These are phyloP conservation scores for Citrus medica DNA, from an alignment of 345 rosid species.

Conservation along the genomic window DNA sequence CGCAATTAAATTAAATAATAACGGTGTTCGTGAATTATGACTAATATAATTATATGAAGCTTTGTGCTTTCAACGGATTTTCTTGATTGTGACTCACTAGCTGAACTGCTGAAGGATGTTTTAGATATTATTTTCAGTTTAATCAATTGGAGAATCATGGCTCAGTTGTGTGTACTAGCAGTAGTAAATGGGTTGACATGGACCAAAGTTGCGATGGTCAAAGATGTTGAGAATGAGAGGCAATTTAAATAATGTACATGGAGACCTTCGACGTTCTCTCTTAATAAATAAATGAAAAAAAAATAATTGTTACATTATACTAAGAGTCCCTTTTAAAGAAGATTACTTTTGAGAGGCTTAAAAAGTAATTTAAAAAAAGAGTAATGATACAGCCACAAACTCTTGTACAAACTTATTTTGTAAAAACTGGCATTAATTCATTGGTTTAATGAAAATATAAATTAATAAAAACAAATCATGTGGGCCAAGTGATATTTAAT, in stretches of 20 bases:
- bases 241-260: not conserved
- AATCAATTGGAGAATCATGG: not conserved
- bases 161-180: not conserved
- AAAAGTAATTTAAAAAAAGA: too few relatives aligned
- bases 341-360: fast-evolving
- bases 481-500: too few relatives aligned
- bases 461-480: too few relatives aligned
- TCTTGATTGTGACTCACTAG: not conserved
- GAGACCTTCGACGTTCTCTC: not conserved
- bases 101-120: not conserved
- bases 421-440: too few relatives aligned
- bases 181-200: not conserved
- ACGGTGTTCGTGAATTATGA: not conserved
- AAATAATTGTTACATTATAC: not conserved
- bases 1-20: too few relatives aligned
- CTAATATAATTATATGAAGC: not conserved
- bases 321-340: not conserved
- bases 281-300: not conserved
- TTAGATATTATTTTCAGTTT: not conserved
- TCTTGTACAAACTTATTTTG: too few relatives aligned
- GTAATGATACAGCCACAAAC: too few relatives aligned
- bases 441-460: too few relatives aligned
- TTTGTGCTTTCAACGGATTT: not conserved
- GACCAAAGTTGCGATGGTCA: not conserved
- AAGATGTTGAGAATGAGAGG: not conserved